Conservation (phyloP, 2,329 filamentous ascomycete genomes). For the Neurospora crassa region DNA sequence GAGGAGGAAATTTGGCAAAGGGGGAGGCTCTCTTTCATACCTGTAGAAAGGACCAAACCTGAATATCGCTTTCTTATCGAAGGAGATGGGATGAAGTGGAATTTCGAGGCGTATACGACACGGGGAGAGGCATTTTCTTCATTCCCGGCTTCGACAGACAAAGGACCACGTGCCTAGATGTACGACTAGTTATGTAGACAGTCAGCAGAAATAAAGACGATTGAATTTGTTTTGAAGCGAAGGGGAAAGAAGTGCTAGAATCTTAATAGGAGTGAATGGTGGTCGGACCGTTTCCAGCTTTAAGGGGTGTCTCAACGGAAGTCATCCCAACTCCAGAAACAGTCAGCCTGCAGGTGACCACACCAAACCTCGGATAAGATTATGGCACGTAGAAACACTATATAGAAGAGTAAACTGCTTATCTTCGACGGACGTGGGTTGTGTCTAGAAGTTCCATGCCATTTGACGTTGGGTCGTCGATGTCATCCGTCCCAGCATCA, state of each 20-base stretch:
- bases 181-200: background rate
- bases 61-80: background rate
- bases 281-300: background rate
- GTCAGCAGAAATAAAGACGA: background rate
- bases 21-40: background rate
- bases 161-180: background rate
- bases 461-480: background rate
- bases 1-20: background rate
- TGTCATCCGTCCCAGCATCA: background rate
- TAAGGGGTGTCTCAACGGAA: background rate
- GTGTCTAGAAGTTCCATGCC: background rate
- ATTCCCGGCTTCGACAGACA: background rate
- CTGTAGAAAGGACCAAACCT: background rate
- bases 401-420: background rate
- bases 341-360: background rate
- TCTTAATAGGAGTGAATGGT: background rate
- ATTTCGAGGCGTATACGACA: background rate
- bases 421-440: background rate
- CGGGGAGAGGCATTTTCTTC: background rate
- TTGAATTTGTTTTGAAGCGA: background rate
- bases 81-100: background rate
- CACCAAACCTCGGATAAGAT: background rate
- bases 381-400: background rate
- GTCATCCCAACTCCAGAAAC: background rate
- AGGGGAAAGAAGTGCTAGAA: background rate